A percentile compares a stretch with the other conserved stretches of the same genome.
These are phyloP conservation scores for Cyclotella sp. DNA, from an alignment of 108 stramenopile species.

Conservation along the genomic window DNA sequence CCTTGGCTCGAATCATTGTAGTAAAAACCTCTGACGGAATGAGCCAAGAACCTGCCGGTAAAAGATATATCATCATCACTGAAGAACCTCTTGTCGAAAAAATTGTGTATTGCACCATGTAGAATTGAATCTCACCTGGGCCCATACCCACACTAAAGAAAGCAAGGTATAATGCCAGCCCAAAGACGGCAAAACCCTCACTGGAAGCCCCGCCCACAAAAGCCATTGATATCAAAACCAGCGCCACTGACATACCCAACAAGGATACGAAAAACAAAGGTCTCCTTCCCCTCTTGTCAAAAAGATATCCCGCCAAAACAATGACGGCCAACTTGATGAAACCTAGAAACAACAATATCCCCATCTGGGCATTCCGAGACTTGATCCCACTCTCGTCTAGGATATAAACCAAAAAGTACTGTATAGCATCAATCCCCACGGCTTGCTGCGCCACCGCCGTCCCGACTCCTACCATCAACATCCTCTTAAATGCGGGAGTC, in stretches of 20 bases:
- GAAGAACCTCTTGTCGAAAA: too few relatives aligned
- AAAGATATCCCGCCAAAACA: constrained; percentile 63
- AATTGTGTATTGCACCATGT: too few relatives aligned
- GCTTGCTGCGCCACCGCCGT: constrained; percentile 86
- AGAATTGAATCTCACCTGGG: constrained; percentile 34
- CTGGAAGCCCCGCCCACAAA: constrained; percentile 31
- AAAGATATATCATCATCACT: not conserved
- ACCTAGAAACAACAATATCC: constrained; percentile 68
- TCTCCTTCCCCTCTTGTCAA: constrained; percentile 76
- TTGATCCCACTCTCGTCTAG: constrained; percentile 70
- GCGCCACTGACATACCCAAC: constrained; percentile 46
- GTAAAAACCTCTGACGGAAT: constrained; percentile 87
- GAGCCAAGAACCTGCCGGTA: constrained; percentile 71
- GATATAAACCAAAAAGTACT: constrained; percentile 82
- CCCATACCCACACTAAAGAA: constrained; percentile 89
- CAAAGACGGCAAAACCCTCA: constrained; percentile 49
- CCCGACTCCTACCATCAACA: constrained; percentile 86
- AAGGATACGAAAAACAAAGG: constrained; percentile 76
- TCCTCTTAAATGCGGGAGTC: constrained; percentile 79
- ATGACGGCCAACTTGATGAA: constrained; percentile 70
- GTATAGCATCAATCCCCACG: constrained; percentile 88
- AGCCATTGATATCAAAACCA: constrained; percentile 48
- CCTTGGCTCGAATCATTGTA: constrained; percentile 86
- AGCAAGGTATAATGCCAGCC: constrained; percentile 73
- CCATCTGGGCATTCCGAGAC: constrained; percentile 49